Percentiles rank a stretch among this genome's conserved stretches.
phyloP scores from a whole-genome alignment of 768 basidiomycete genomes.

The Fibroporia radiculosa region DNA sequence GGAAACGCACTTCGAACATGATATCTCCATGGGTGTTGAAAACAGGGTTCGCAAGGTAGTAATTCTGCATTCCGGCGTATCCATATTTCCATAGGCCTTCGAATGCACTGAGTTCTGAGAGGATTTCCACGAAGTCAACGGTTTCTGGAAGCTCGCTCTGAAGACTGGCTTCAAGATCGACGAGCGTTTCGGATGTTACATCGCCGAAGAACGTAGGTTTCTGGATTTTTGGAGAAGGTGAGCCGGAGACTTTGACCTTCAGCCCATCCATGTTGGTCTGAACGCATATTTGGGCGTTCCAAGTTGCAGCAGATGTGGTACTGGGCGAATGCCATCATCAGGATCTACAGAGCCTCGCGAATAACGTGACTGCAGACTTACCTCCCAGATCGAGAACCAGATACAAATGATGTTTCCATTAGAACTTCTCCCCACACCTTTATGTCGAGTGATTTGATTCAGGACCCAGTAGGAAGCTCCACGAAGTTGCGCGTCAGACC shows the following conservation, averaged over 20 bases:
- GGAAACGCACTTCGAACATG: conserved; percentile 21
- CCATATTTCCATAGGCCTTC: conserved; percentile 22
- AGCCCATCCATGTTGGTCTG: conserved; percentile 16
- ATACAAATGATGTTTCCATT: conserved; percentile 16
- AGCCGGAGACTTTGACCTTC: conserved; percentile 14
- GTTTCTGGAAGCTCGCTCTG: conserved; percentile 15
- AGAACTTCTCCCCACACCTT: conserved; percentile 19
- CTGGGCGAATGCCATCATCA: conserved; percentile 6
- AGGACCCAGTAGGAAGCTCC: conserved; percentile 19
- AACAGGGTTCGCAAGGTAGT: conserved; percentile 22
- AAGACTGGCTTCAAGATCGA: conserved; percentile 16
- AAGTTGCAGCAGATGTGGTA: conserved; percentile 16
- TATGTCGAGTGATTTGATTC: conserved; percentile 18
- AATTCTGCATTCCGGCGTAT: conserved; percentile 18
- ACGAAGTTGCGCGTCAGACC: conserved; percentile 23
- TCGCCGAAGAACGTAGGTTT: conserved; percentile 8
- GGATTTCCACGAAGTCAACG: conserved; percentile 17
- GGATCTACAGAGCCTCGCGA: not conserved
- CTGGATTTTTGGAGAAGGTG: conserved; percentile 10
- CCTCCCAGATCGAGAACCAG: conserved; percentile 10
- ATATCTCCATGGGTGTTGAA: conserved; percentile 25
- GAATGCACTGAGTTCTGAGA: conserved; percentile 19
- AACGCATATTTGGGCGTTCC: conserved; percentile 17
- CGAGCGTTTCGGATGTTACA: conserved; percentile 4
- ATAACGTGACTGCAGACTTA: conserved; percentile 4